Base-by-base conservation (phyloP, 306 rosid genomes). In the Vachellia pachyceras region DNA sequence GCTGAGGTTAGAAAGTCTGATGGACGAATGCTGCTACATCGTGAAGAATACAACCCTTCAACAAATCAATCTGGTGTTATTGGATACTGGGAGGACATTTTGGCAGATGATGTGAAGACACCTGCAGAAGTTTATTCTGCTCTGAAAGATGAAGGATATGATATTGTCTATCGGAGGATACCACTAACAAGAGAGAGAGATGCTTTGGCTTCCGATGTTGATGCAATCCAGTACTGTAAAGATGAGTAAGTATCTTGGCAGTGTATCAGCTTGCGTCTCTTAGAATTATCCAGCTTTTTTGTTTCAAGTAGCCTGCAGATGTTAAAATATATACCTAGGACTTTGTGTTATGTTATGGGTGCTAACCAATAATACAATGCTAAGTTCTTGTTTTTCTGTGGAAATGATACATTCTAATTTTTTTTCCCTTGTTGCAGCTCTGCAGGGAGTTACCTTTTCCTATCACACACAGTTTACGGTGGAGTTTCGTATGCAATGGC, bases 381-480 rank as follows among this genome's bases (percentile, higher is more conserved):
- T 75, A 76, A 46, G 57, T 50, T 50, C 8, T 50, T 17, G 5
- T 68, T 41, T 50, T 17, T 50, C 17, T 1, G 5, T 1, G 7
- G 57, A 17, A 50, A 50, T 50, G 58, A 9, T 52, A 52, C 5
- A 52, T 18, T 52, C 58, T 52, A 52, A 3, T 18, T 6, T 52
- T 15, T 52, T n/a, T 6, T 1, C 3, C n/a, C 8, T 52, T 52
- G 9, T 17, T 69, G 83, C 85, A 94, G 98, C 65, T 90, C 89
- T 83, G 91, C 98, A 73, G 92, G 91, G 80, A 89, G 92, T 81
- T 90, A 90, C 89, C 95, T 94, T 82, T 94, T 89, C 81, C 76
- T 94, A 77, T 94, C 98, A 17, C 98, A 94, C 91, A 94, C 97
- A 6, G 95, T 97, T 54, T 94, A 90, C 84, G 98, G 98, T 80